Base-by-base conservation (phyloP, 768 basidiomycete genomes). In the Stropharia rugosoannulata region DNA sequence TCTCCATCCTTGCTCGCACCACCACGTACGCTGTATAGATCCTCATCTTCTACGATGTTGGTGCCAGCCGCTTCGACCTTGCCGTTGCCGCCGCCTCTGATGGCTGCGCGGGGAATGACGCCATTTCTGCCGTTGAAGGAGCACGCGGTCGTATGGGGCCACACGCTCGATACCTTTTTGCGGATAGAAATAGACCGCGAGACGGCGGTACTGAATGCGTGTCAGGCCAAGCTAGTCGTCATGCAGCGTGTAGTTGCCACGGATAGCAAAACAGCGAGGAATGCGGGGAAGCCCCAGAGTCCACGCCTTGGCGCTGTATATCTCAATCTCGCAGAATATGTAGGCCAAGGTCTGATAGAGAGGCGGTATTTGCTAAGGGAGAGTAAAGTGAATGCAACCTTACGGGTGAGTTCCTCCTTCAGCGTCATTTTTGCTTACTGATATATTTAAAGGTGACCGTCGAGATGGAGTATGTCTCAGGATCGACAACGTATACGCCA, bases 261-360 rank as follows among this genome's bases (percentile, higher is more conserved):
- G 41, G 87, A 86, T 60, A 32, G 29, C 29, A 32, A 32, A 32
- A 32, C 29, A 4, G 9, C 6, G 1, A 32, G 5, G 29, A 32
- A 32, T 32, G 49, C 61, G n/a, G 65, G 80, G 50, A 71, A 79
- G 6, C 81, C 84, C 1, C 75, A 75, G 13, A 83, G 86, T 52
- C 82, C 84, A 2, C 79, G 82, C 6, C 75, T 90, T 2, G 90
- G 90, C 2, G 76, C 76, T 5, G 76, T 91, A 6, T 77, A 81
- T 60, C 76, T 93, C 55, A 87, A 93, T 64, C 76, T 93, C 1
- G 85, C 90, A 0, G 86, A 91, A 64, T 93, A 90, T 61, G 86
- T 84, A 12, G 76, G 79, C 45, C 81, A 85, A 36, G 79, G 81
- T 7, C 66, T 68, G 27, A 78, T 90, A 22, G 82, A 83, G 9